These are phyloP conservation scores for Apiotrichum sp. DNA, from an alignment of 1,284 basidiomycete genomes.

Conservation along the genomic window DNA sequence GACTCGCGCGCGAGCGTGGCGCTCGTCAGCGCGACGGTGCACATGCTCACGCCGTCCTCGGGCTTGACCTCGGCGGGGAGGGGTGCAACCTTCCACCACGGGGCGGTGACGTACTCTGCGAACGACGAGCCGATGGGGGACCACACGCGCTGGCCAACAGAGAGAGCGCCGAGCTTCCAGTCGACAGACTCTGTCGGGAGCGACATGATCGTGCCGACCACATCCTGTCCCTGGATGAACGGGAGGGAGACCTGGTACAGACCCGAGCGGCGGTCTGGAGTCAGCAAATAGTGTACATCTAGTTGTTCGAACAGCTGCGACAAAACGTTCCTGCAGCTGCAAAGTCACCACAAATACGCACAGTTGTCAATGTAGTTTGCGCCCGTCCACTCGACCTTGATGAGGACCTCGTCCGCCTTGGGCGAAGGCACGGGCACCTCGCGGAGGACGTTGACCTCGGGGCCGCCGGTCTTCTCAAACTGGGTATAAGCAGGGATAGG, in stretches of 20 bases:
- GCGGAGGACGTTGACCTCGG: slow-evolving; percentile 60
- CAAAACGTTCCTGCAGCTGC: too few relatives aligned
- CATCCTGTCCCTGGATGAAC: slow-evolving; percentile 70
- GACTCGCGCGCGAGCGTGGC: slow-evolving; percentile 74
- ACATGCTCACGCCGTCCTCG: slow-evolving; percentile 60
- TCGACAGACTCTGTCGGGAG: slow-evolving; percentile 54
- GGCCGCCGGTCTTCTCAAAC: slow-evolving; percentile 58
- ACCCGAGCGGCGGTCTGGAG: slow-evolving; percentile 44
- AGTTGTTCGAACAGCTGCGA: not conserved
- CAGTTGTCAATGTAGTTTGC: slow-evolving; percentile 64
- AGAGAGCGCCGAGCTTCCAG: slow-evolving; percentile 52
- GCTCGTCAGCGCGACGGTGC: slow-evolving; percentile 76
- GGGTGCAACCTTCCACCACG: slow-evolving; percentile 59
- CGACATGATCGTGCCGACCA: slow-evolving; percentile 65
- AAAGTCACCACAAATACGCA: slow-evolving; percentile 19
- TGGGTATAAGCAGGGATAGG: slow-evolving; percentile 1
- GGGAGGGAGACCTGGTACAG: slow-evolving; percentile 59
- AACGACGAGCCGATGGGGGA: slow-evolving; percentile 57
- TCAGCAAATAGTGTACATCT: not conserved
- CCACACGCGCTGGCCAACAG: slow-evolving; percentile 47
- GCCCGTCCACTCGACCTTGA: slow-evolving; percentile 66
- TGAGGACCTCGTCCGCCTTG: slow-evolving; percentile 61
- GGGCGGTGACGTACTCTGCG: slow-evolving; percentile 67
- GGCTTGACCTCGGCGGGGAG: slow-evolving; percentile 53
- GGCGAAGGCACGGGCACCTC: slow-evolving; percentile 59